Evolutionary conservation across 345 rosid genomes (phyloP), one percentile per base, ranked within the genome.

Genomic region (Lagerstroemia speciosa): DNA sequence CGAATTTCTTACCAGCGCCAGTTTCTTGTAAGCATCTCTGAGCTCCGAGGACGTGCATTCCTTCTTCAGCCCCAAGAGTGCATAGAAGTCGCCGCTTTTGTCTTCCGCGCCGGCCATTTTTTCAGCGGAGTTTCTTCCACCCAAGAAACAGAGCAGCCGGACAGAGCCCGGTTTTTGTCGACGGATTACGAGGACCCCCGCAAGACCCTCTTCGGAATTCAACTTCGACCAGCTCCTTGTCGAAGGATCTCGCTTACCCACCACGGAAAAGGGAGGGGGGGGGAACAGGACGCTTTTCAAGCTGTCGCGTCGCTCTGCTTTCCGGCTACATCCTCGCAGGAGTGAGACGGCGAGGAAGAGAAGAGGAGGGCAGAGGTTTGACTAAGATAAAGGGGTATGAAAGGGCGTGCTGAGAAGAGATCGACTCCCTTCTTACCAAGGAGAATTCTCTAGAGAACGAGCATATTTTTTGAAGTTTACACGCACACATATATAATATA

Each of bases 11-110:
- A 93, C 97, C 96, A 89, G 76, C 16, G 87, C 97, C 77, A 93
- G 96, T 75, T 87, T 90, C 85, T 86, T 93, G 78, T 93, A 93
- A 66, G 98, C 88, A 77, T 75, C 81, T 75, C 80, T 87, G 69
- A 93, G 87, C 81, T 93, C 98, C 63, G 87, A 41, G n/a, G n/a
- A n/a, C n/a, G n/a, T n/a, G n/a, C n/a, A n/a, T n/a, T n/a, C n/a
- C n/a, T n/a, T n/a, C n/a, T 79, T 68, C 86, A 93, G 72, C 66
- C 89, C 90, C 83, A 93, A 48, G 30, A 88, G 83, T 36, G 81
- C 82, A 76, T 93, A 93, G 40, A 87, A 86, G 41, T 93, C 93
- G 48, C 57, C 68, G 74, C 61, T 71, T 63, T 82, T 77, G 72
- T 71, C 83, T 55, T 71, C 78, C 15, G 80, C 88, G 83, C 83